Percentiles rank a stretch among this genome's conserved stretches.
Evolutionary conservation across 179 eudicot species (phyloP).

Genomic region (Gypsophila paniculata): DNA sequence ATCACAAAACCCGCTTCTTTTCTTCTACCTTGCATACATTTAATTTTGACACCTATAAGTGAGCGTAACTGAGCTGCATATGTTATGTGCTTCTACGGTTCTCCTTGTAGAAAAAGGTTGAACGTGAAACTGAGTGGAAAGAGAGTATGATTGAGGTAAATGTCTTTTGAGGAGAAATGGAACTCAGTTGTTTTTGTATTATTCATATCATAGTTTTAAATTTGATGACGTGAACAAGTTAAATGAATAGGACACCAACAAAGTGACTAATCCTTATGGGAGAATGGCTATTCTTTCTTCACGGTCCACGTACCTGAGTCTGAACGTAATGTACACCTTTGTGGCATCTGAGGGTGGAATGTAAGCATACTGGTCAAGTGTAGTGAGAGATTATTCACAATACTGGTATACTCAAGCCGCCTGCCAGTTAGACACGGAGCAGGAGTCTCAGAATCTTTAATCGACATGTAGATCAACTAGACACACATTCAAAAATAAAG

Average conservation of each 20-base stretch:
- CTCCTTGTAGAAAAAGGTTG: background rate
- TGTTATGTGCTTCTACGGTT: background rate
- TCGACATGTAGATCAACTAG: too few species aligned
- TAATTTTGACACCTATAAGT: background rate
- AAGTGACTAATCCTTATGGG: slow-evolving; percentile 3
- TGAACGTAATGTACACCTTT: too few species aligned
- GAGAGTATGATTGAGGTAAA: background rate
- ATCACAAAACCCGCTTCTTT: background rate
- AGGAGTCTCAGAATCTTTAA: too few species aligned
- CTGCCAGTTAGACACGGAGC: too few species aligned
- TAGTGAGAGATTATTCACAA: too few species aligned
- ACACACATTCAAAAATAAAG: too few species aligned
- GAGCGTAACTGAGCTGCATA: background rate
- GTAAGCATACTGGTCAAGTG: too few species aligned
- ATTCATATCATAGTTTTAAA: background rate
- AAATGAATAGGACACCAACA: background rate
- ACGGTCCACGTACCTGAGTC: too few species aligned
- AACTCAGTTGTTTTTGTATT: background rate
- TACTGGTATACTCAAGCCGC: too few species aligned
- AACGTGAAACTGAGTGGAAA: background rate
- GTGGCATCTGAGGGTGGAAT: too few species aligned
- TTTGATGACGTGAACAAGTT: background rate
- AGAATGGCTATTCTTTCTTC: background rate
- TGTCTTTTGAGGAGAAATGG: background rate
- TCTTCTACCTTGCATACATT: background rate